phyloP scores from a whole-genome alignment of 441 rosid species.

The Erodium trifolium region DNA sequence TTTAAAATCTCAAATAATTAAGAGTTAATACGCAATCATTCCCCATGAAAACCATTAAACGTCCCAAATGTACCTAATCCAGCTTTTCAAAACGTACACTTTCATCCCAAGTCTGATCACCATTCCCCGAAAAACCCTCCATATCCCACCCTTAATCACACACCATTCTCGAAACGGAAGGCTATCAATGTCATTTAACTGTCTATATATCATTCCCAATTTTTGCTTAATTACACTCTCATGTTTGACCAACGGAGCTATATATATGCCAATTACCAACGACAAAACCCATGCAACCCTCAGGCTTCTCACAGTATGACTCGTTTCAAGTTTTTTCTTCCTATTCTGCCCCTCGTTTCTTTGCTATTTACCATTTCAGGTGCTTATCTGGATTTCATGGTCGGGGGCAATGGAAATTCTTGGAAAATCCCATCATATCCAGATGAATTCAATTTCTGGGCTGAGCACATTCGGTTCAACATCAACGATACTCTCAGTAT shows the following conservation, averaged over 20 bases:
- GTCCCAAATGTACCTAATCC: not conserved
- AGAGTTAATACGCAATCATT: not conserved
- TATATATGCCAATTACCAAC: too few relatives aligned
- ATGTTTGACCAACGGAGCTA: not conserved
- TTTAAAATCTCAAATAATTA: not conserved
- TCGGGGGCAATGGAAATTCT: constrained; percentile 33
- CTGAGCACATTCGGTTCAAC: constrained; percentile 31
- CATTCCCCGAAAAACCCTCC: not conserved
- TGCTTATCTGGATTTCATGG: constrained; percentile 24
- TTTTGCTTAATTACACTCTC: not conserved
- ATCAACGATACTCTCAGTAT: constrained; percentile 41
- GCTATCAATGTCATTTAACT: not conserved
- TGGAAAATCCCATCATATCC: constrained; percentile 40
- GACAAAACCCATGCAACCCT: too few relatives aligned
- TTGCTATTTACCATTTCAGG: constrained; percentile 22
- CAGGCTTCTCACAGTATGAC: constrained; percentile 10
- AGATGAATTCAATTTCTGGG: constrained; percentile 38
- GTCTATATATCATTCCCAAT: not conserved
- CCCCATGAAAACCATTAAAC: not conserved
- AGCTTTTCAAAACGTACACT: not conserved
- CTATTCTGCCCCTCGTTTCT: constrained; percentile 20
- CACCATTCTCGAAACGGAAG: not conserved
- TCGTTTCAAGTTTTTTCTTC: constrained; percentile 14
- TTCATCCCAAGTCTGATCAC: too few relatives aligned
- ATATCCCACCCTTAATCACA: not conserved